phyloP scores from a whole-genome alignment of 2,329 filamentous ascomycete genomes.

The Coniella vitis region DNA sequence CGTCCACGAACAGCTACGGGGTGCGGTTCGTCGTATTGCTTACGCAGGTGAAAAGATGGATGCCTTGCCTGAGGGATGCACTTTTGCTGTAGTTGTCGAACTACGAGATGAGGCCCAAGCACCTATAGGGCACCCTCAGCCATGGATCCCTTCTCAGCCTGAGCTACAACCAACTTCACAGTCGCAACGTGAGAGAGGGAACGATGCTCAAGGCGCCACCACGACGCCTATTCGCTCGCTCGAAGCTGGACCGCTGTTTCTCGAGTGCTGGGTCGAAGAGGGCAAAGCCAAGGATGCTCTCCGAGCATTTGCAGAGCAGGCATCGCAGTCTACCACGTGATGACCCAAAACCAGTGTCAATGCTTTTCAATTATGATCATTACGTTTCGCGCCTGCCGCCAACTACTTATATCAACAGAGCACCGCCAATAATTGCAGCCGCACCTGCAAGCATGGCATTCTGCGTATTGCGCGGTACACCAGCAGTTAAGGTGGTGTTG shows the following conservation, averaged over 20 bases:
- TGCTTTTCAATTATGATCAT: not conserved
- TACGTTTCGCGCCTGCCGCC: not conserved
- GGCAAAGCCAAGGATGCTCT: slow-evolving; percentile 33
- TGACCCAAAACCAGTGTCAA: no score
- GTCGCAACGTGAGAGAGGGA: slow-evolving; percentile 24
- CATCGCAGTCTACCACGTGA: slow-evolving; percentile 3
- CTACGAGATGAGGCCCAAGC: slow-evolving; percentile 53
- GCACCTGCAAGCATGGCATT: slow-evolving; percentile 30
- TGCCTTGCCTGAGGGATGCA: slow-evolving; percentile 56
- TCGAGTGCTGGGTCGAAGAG: slow-evolving; percentile 62
- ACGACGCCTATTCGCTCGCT: slow-evolving; percentile 48
- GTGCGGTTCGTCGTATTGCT: slow-evolving; percentile 55
- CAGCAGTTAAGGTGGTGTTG: slow-evolving; percentile 18
- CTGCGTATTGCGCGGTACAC: slow-evolving; percentile 25
- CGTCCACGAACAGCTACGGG: slow-evolving; percentile 67
- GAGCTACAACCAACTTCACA: slow-evolving; percentile 35
- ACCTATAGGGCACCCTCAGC: slow-evolving; percentile 54
- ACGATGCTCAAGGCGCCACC: slow-evolving; percentile 31
- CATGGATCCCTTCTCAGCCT: slow-evolving; percentile 52
- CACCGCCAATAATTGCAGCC: slow-evolving; percentile 27
- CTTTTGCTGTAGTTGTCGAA: slow-evolving; percentile 72
- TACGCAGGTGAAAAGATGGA: slow-evolving; percentile 51
- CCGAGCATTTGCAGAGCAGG: not conserved
- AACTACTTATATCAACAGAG: slow-evolving; percentile 27
- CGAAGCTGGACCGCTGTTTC: slow-evolving; percentile 51